phyloP scores from a whole-genome alignment of 257 asterid species.

The Anisodus acutangulus region DNA sequence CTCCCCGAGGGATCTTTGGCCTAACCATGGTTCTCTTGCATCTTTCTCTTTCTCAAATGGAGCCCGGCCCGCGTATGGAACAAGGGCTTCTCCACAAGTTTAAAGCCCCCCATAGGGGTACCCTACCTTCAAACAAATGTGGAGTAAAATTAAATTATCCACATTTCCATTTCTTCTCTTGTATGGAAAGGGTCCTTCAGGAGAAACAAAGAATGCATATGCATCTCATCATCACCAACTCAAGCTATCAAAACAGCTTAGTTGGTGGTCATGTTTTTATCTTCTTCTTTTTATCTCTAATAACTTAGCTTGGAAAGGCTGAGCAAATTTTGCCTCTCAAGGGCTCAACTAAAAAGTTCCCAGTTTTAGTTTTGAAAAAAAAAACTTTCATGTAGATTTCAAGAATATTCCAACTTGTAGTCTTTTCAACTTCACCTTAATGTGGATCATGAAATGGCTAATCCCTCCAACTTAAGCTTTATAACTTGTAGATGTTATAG shows the following conservation, averaged over 20 bases:
- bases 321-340: slow-evolving; percentile 30
- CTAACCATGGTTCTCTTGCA: slow-evolving; percentile 84
- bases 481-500: slow-evolving; percentile 38
- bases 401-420: slow-evolving; percentile 27
- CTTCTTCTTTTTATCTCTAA: neutral
- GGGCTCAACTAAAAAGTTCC: neutral
- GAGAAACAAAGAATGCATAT: slow-evolving; percentile 58
- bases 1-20: slow-evolving; percentile 64
- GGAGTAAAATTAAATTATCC: slow-evolving; percentile 36
- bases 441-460: slow-evolving; percentile 44
- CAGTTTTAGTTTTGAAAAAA: neutral
- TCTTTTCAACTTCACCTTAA: slow-evolving; percentile 43
- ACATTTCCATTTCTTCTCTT: slow-evolving; percentile 49
- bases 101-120: slow-evolving; percentile 65
- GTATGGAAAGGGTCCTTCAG: slow-evolving; percentile 73
- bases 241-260: slow-evolving; percentile 41
- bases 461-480: slow-evolving; percentile 37
- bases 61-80: slow-evolving; percentile 52
- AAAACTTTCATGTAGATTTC: neutral
- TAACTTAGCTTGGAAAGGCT: slow-evolving; percentile 55
- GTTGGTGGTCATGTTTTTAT: slow-evolving; percentile 39
- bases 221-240: slow-evolving; percentile 51
- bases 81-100: slow-evolving; percentile 48
- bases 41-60: slow-evolving; percentile 35
- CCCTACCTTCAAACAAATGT: slow-evolving; percentile 39